Evolutionary conservation across 805 yeast species (phyloP).

Genomic region (Pachysolen tannophilus): DNA sequence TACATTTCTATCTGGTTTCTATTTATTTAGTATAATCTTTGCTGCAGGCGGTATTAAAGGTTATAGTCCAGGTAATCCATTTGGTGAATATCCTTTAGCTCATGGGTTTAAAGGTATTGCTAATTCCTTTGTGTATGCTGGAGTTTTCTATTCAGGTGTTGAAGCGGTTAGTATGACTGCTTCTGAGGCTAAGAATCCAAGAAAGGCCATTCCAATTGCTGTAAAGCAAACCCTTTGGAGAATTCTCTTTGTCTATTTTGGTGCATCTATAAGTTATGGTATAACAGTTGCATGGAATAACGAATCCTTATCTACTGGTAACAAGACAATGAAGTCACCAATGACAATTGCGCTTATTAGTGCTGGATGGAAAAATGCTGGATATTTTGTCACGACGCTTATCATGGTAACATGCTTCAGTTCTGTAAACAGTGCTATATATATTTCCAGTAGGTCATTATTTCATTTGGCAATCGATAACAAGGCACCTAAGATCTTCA

Average conservation of each 20-base stretch:
- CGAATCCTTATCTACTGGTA: slow-evolving; percentile 30
- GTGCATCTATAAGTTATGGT: slow-evolving; percentile 49
- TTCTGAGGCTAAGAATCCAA: slow-evolving; percentile 46
- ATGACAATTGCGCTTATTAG: slow-evolving; percentile 38
- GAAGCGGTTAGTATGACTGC: slow-evolving; percentile 50
- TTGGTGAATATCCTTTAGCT: slow-evolving; percentile 25
- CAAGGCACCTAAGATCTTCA: slow-evolving; percentile 48
- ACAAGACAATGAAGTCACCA: slow-evolving; percentile 37
- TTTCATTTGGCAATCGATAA: slow-evolving; percentile 57
- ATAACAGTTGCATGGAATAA: slow-evolving; percentile 51
- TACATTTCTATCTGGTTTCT: slow-evolving; percentile 38
- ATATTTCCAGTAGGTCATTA: slow-evolving; percentile 60
- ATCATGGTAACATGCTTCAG: slow-evolving; percentile 56
- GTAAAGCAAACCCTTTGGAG: slow-evolving; percentile 48
- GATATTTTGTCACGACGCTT: slow-evolving; percentile 53
- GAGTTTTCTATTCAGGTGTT: slow-evolving; percentile 51
- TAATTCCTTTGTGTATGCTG: slow-evolving; percentile 48
- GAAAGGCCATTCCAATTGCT: slow-evolving; percentile 43
- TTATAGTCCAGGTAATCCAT: slow-evolving; percentile 26
- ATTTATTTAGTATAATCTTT: slow-evolving; percentile 38
- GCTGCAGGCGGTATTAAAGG: slow-evolving; percentile 33
- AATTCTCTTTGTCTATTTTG: slow-evolving; percentile 43
- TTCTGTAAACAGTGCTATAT: slow-evolving; percentile 63
- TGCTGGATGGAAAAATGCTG: slow-evolving; percentile 45
- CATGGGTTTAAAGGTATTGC: slow-evolving; percentile 49